phyloP scores from a whole-genome alignment of 2,329 filamentous ascomycete species.

The Beauveria australis region DNA sequence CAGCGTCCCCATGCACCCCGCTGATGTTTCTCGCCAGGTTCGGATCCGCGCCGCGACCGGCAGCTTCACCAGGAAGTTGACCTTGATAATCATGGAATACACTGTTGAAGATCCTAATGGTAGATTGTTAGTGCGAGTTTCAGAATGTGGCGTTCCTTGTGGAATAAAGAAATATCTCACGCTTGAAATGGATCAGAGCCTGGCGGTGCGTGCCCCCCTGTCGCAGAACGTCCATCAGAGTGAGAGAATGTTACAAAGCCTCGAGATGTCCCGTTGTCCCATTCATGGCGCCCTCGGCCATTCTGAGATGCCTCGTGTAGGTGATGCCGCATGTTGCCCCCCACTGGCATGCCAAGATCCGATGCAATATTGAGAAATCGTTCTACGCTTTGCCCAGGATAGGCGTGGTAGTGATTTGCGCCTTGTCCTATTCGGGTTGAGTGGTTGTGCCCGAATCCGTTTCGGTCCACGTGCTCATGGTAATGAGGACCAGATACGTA shows the following conservation, averaged over 20 bases:
- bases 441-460: constrained; percentile 33
- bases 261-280: constrained; percentile 31
- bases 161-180: constrained; percentile 26
- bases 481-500: constrained; percentile 51
- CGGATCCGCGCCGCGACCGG: constrained; percentile 16
- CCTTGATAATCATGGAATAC: constrained; percentile 5
- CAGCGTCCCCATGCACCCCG: constrained; percentile 63
- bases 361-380: constrained; percentile 39
- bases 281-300: constrained; percentile 22
- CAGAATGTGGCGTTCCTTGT: neutral
- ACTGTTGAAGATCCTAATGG: neutral
- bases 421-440: constrained; percentile 23
- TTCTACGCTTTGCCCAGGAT: constrained; percentile 29
- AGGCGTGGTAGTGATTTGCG: constrained; percentile 23
- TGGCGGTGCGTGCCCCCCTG: constrained; percentile 11
- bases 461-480: constrained; percentile 40
- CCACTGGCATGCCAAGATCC: constrained; percentile 21
- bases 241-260: constrained; percentile 42
- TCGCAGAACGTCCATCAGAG: constrained; percentile 22
- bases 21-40: constrained; percentile 46
- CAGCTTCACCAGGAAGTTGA: neutral
- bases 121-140: neutral
- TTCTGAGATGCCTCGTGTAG: neutral
- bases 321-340: neutral
- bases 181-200: constrained; percentile 36